These are phyloP conservation scores for Heritiera fomes DNA, from an alignment of 345 rosid species.

Conservation along the genomic window DNA sequence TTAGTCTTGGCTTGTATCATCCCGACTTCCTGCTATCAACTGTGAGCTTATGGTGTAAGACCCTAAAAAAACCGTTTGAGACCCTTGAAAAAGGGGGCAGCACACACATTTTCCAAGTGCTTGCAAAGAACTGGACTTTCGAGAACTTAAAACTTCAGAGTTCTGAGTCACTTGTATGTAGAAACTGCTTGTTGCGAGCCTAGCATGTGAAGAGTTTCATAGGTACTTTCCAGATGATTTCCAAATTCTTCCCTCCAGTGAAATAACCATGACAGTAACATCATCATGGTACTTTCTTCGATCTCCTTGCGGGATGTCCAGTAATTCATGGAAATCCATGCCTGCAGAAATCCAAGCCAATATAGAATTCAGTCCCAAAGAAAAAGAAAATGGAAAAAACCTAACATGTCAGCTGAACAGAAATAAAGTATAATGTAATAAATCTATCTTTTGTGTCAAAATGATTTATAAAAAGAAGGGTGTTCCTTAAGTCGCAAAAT, in stretches of 20 bases:
- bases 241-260: constrained; percentile 96
- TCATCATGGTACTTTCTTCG: constrained; percentile 92
- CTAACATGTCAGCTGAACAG: no score
- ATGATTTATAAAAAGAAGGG: no score
- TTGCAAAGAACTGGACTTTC: constrained; percentile 11
- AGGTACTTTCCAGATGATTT: constrained; percentile 92
- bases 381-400: no score
- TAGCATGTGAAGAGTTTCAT: constrained; percentile 31
- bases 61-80: constrained; percentile 1
- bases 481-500: no score
- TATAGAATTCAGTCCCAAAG: not conserved
- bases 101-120: not conserved
- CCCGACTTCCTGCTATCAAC: constrained; percentile 18
- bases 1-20: constrained; percentile 29
- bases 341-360: constrained; percentile 42
- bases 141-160: not conserved
- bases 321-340: constrained; percentile 80
- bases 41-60: constrained; percentile 22
- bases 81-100: constrained; percentile 42
- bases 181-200: not conserved
- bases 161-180: not conserved
- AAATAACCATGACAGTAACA: constrained; percentile 87
- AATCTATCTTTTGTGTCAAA: no score
- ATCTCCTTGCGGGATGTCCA: constrained; percentile 95
- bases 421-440: no score